Evolutionary conservation across 2,329 filamentous ascomycete species (phyloP).

Genomic region (Cladosporium oxysporum): DNA sequence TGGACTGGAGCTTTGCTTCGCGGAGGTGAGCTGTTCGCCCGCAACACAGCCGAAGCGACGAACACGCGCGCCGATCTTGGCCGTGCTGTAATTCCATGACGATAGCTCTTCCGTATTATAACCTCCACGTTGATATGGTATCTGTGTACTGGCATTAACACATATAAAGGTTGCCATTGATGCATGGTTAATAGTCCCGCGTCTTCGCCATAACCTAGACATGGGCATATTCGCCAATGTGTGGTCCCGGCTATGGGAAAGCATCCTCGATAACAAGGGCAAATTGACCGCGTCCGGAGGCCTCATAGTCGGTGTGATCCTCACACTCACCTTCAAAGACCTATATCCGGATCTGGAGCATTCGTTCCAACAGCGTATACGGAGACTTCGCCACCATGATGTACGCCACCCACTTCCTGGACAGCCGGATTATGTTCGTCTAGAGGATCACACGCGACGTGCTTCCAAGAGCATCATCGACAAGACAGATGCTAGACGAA

Average conservation of each 20-base stretch:
- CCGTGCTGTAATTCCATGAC: not conserved
- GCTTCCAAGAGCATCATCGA: conserved; percentile 16
- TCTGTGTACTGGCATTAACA: not conserved
- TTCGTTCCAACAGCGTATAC: conserved; percentile 55
- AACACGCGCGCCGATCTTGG: not conserved
- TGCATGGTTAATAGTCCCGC: not conserved
- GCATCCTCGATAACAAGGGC: conserved; percentile 36
- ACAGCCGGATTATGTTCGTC: conserved; percentile 30
- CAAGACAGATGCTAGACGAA: conserved; percentile 20
- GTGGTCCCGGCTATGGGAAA: conserved; percentile 32
- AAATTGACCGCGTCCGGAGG: conserved; percentile 38
- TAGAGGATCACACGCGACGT: conserved; percentile 42
- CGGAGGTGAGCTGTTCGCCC: conserved; percentile 17
- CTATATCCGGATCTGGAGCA: conserved; percentile 73
- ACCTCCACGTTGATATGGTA: not conserved
- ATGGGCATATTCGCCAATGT: conserved; percentile 30
- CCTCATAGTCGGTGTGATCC: conserved; percentile 74
- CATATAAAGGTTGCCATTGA: not conserved
- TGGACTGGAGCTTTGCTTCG: conserved; percentile 14
- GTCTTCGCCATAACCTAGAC: not conserved
- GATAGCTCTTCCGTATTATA: not conserved
- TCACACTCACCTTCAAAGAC: conserved; percentile 78
- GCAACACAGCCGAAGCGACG: not conserved
- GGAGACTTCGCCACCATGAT: conserved; percentile 29
- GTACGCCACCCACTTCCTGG: conserved; percentile 30